phyloP scores from a whole-genome alignment of 768 basidiomycete species.

The Exidia glandulosa region DNA sequence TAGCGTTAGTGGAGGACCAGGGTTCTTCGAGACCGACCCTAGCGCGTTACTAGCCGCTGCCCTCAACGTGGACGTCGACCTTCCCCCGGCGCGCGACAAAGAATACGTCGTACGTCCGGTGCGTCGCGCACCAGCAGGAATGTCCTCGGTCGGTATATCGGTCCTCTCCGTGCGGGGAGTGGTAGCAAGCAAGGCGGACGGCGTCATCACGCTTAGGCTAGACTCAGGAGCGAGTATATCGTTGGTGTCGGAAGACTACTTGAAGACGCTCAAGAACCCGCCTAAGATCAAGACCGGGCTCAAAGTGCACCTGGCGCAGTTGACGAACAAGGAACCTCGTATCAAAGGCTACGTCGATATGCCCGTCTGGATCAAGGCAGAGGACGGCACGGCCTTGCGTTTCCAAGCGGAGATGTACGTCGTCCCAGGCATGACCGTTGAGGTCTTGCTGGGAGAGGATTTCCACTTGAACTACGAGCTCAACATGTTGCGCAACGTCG shows the following conservation, averaged over 20 bases:
- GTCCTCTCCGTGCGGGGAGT: background rate
- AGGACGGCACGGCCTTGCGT: background rate
- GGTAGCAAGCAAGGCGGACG: background rate
- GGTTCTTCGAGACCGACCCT: background rate
- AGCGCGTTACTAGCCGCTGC: background rate
- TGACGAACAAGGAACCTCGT: background rate
- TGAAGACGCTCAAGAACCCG: background rate
- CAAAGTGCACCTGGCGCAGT: background rate
- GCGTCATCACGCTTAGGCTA: background rate
- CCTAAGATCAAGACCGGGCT: background rate
- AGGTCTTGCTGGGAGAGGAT: constrained; percentile 23
- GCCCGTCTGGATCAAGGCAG: background rate
- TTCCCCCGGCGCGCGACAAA: background rate
- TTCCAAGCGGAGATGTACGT: background rate
- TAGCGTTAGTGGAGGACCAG: background rate
- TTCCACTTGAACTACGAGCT: constrained; percentile 15
- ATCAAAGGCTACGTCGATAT: background rate
- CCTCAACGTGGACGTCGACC: background rate
- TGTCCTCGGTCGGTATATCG: background rate
- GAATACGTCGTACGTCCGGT: background rate
- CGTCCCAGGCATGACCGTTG: constrained; percentile 19
- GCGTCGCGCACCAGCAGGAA: background rate
- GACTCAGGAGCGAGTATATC: background rate
- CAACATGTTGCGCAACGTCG: background rate
- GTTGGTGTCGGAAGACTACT: background rate